Percentiles rank a stretch among this genome's conserved stretches.
Conservation (phyloP, 2,329 filamentous ascomycete genomes). For the Colletotrichum euphorbiae region DNA sequence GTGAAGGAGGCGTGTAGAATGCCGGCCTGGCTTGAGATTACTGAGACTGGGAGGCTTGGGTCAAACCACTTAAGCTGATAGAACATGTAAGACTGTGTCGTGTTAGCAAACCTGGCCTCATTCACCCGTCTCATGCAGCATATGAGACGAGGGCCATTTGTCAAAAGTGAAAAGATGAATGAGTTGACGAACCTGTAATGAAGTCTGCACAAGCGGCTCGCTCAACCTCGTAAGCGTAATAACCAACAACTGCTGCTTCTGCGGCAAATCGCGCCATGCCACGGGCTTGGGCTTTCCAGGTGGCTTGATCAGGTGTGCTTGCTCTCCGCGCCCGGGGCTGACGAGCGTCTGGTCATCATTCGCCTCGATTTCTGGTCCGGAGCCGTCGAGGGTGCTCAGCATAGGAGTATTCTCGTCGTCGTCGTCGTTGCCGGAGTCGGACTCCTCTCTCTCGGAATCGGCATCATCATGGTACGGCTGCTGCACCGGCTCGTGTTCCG, state of each 20-base stretch:
- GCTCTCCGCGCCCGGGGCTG: not conserved
- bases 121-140: too few species aligned
- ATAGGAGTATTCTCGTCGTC: conserved; percentile 22
- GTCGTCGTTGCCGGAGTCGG: not conserved
- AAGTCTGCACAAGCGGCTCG: conserved; percentile 85
- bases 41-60: conserved; percentile 64
- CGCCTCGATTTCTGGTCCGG: conserved; percentile 18
- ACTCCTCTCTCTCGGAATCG: conserved; percentile 14
- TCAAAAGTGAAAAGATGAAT: conserved; percentile 32
- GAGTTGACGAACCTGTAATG: conserved; percentile 58
- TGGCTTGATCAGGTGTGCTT: conserved; percentile 12
- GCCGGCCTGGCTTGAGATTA: conserved; percentile 81
- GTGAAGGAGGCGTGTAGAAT: conserved; percentile 84
- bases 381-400: not conserved
- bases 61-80: conserved; percentile 88
- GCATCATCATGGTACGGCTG: conserved; percentile 24
- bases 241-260: conserved; percentile 81
- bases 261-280: conserved; percentile 79
- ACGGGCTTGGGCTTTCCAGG: conserved; percentile 56
- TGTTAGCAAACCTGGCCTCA: not conserved
- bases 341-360: conserved; percentile 12
- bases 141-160: too few species aligned
- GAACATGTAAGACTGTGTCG: conserved; percentile 76
- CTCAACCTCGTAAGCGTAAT: conserved; percentile 83
- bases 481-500: conserved; percentile 15